Conservation (phyloP, 2,329 filamentous ascomycete genomes). For the Pseudogymnoascus sp. region DNA sequence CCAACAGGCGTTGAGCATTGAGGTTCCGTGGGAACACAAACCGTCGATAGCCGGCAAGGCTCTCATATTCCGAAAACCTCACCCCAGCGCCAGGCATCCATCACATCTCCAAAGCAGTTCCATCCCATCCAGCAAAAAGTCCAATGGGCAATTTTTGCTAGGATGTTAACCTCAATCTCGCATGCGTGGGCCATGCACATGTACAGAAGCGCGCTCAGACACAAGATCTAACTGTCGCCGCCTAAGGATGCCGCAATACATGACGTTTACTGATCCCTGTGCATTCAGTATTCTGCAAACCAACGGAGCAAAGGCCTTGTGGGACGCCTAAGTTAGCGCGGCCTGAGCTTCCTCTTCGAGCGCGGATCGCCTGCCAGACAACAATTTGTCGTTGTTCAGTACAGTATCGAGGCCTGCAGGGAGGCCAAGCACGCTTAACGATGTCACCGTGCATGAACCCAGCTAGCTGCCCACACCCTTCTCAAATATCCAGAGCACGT, state of each 20-base stretch:
- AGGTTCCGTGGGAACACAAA: neutral
- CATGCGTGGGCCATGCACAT: neutral
- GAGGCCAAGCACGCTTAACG: neutral
- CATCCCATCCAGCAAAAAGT: neutral
- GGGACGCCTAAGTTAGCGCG: neutral
- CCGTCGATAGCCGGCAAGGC: neutral
- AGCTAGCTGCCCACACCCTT: neutral
- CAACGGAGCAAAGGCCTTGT: neutral
- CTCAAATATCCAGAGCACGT: neutral
- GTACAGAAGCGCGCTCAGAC: neutral
- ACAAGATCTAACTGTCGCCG: neutral
- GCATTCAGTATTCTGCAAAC: neutral
- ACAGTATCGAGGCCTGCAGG: neutral
- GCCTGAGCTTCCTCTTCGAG: neutral
- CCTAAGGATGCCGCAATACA: neutral
- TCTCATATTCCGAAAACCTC: neutral
- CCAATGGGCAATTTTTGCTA: neutral
- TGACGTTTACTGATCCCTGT: neutral
- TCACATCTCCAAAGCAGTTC: neutral
- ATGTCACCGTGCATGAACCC: slow-evolving; percentile 6
- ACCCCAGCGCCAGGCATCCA: neutral
- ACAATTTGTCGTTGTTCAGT: neutral
- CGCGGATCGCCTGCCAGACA: neutral
- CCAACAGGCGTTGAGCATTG: neutral
- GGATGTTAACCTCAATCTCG: neutral